A percentile compares a stretch with the other conserved stretches of the same genome.
phyloP scores from a whole-genome alignment of 2,329 filamentous ascomycete genomes.

The Claviceps sp. region DNA sequence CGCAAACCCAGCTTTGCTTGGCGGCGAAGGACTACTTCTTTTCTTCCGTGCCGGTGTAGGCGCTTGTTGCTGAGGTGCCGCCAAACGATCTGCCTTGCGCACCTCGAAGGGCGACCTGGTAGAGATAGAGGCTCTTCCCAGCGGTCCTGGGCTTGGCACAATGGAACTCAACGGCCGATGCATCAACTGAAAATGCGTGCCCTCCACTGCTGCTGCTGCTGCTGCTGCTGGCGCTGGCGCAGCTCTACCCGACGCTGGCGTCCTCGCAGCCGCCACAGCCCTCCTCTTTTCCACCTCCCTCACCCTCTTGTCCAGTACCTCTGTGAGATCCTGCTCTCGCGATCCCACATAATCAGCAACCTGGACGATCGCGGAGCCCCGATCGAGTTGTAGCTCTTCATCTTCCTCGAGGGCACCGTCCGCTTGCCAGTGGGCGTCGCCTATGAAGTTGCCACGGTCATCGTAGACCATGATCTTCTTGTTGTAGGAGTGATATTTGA shows the following conservation, averaged over 20 bases:
- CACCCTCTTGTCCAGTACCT: conserved; percentile 56
- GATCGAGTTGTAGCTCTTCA: conserved; percentile 69
- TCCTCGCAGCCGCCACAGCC: conserved; percentile 28
- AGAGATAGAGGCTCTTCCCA: conserved; percentile 21
- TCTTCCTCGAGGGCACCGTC: conserved; percentile 60
- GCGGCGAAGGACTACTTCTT: conserved; percentile 17
- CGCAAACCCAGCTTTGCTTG: conserved; percentile 20
- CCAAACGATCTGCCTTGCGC: conserved; percentile 11
- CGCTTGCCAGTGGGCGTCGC: conserved; percentile 70
- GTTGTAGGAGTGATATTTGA: conserved; percentile 86
- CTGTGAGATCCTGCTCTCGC: conserved; percentile 64
- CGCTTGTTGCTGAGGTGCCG: conserved; percentile 5
- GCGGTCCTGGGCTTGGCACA: conserved; percentile 16
- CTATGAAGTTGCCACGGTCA: conserved; percentile 64
- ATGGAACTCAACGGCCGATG: conserved; percentile 30
- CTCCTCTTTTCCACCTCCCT: conserved; percentile 41
- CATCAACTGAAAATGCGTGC: conserved; percentile 23
- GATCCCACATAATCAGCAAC: conserved; percentile 63
- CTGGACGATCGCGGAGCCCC: conserved; percentile 63
- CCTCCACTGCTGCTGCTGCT: conserved; percentile 11
- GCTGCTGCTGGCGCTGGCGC: conserved; percentile 5
- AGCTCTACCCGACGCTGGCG: conserved; percentile 9
- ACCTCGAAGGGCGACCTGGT: conserved; percentile 21
- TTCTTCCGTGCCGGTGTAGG: conserved; percentile 16
- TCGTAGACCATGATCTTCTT: conserved; percentile 85